Conservation (phyloP, 2,329 filamentous ascomycete genomes). For the Colletotrichum cordylinicola region DNA sequence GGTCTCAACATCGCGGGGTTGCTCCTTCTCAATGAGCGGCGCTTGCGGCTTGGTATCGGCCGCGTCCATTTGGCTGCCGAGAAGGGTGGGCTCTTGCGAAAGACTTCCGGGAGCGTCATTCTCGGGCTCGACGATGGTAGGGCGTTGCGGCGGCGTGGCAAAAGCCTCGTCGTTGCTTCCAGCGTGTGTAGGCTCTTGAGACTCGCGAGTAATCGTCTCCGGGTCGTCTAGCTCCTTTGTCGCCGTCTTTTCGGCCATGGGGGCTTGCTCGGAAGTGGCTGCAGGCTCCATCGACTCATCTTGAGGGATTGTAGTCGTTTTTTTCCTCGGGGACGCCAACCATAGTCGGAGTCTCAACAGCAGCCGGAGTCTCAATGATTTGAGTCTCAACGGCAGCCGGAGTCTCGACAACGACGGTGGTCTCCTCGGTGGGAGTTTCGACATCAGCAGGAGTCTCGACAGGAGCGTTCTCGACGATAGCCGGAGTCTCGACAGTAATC, state of each 20-base stretch:
- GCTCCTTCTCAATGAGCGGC: not conserved
- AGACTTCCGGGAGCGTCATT: not conserved
- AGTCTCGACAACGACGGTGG: not conserved
- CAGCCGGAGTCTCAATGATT: not conserved
- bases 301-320: not conserved
- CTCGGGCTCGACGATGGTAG: not conserved
- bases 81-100: not conserved
- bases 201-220: not conserved
- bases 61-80: constrained; percentile 10
- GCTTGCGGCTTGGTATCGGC: constrained; percentile 12
- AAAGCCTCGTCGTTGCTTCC: not conserved
- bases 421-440: not conserved
- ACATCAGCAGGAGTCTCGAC: not conserved
- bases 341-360: not conserved
- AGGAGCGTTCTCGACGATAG: not conserved
- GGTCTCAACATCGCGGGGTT: not conserved
- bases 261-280: not conserved
- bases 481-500: not conserved
- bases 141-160: not conserved
- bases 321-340: not conserved
- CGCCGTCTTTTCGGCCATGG: not conserved
- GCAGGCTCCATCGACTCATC: not conserved
- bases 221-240: not conserved
- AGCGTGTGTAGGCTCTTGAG: not conserved
- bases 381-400: not conserved